Percentiles rank a stretch among this genome's conserved stretches.
phyloP scores from a whole-genome alignment of 2,329 filamentous ascomycete genomes.

The Pseudogymnoascus sp. region DNA sequence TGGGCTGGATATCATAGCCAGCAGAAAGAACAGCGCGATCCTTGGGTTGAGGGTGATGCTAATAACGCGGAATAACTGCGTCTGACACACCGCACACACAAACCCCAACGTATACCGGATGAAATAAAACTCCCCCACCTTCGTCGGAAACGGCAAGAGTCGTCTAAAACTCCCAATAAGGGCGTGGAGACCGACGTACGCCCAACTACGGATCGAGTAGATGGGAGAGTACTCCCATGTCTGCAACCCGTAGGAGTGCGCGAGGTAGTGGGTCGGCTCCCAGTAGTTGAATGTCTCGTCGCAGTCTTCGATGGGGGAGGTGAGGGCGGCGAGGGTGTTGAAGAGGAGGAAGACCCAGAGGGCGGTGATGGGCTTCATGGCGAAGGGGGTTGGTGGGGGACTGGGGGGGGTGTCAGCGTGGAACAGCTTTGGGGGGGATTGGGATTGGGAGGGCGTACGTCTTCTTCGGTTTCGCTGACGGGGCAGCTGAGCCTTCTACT shows the following conservation, averaged over 20 bases:
- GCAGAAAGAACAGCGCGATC: conserved; percentile 75
- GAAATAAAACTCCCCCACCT: conserved; percentile 76
- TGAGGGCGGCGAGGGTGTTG: conserved; percentile 67
- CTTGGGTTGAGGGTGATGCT: conserved; percentile 69
- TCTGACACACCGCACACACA: conserved; percentile 72
- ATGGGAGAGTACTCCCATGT: conserved; percentile 98
- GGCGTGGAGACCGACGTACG: conserved; percentile 77
- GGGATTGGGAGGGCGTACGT: neutral
- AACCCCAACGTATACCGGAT: conserved; percentile 68
- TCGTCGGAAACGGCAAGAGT: conserved; percentile 51
- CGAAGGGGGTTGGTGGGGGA: conserved; percentile 43
- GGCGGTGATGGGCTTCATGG: conserved; percentile 61
- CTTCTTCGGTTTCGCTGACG: neutral
- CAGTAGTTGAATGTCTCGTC: conserved; percentile 99
- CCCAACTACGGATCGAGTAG: conserved; percentile 91
- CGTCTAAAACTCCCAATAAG: conserved; percentile 57
- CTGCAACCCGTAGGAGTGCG: conserved; percentile 85
- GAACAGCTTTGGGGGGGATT: neutral
- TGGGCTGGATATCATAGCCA: conserved; percentile 68
- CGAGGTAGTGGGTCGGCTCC: conserved; percentile 92
- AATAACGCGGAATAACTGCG: conserved; percentile 69
- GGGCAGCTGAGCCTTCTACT: neutral
- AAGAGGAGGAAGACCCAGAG: conserved; percentile 74
- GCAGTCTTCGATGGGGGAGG: conserved; percentile 91
- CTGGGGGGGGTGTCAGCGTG: conserved; percentile 6